Base-by-base conservation (phyloP, 1,139 yeast genomes). In the Pichia sp. region DNA sequence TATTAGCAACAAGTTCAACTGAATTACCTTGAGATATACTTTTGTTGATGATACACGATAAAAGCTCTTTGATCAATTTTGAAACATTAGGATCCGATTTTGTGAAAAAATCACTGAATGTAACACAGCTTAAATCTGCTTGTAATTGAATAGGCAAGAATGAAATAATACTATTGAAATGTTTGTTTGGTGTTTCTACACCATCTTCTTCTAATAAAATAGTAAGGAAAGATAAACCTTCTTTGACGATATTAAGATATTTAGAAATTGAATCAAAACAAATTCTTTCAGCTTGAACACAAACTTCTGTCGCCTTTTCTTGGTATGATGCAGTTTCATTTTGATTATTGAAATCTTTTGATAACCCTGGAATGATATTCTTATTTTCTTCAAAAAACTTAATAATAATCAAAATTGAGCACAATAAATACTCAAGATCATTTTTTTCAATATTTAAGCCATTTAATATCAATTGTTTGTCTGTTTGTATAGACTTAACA, bases 11-110 rank as follows among this genome's bases (percentile, higher is more conserved):
- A 45, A 85, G 75, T 62, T 93, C 99, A 44, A 94, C 93, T 0
- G 96, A 85, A 3, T 90, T 94, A n/a, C 99, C 99, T 57, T 87
- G 82, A 39, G 88, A 75, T 52, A 94, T 90, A 55, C 85, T 88
- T 61, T 87, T 84, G 66, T 91, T 91, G 49, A 94, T 90, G 35
- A 94, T 81, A 2, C 96, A 85, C 0, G 96, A 85, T 42, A 93
- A 77, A 38, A 94, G 79, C 59, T 91, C 98, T 62, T 89, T 87
- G 34, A 93, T 81, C 47, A 90, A 72, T 45, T 80, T 83, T 53
- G 85, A 83, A n/a, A 77, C 77, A 41, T 73, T 73, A 15, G 68
- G 66, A 30, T 72, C 75, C 35, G 72, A 74, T 30, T 93, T 86
- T 19, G 93, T 81, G 60, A 93, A 83, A 51, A 93, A 76, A 54